Conservation (phyloP, 345 rosid genomes). For the Eucalyptus viminalis region DNA sequence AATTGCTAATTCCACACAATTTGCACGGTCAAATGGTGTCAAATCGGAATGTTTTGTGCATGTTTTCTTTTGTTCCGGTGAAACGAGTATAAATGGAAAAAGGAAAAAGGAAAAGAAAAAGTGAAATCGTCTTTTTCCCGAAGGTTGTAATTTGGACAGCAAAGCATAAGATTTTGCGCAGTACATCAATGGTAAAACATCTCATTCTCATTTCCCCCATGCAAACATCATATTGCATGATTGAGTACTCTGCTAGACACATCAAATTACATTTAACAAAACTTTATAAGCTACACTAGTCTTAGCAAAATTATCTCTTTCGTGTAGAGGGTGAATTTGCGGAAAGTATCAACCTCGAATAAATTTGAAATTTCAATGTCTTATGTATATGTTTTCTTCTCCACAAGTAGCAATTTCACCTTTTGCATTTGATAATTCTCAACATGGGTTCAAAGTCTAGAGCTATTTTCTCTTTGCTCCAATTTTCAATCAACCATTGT, state of each 20-base stretch:
- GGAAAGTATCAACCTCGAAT: not conserved
- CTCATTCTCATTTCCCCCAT: not conserved
- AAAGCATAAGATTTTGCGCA: not conserved
- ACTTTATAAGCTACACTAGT: not conserved
- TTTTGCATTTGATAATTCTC: not conserved
- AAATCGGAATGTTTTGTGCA: too few species aligned
- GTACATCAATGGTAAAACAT: not conserved
- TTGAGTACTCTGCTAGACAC: not conserved
- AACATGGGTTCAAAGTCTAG: not conserved
- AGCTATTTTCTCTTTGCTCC: not conserved
- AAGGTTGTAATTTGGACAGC: not conserved
- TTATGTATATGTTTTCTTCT: not conserved
- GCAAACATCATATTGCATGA: not conserved
- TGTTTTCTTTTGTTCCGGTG: not conserved
- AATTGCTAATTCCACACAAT: not conserved
- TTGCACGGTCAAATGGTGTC: not conserved
- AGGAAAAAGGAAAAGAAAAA: not conserved
- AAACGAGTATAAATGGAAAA: too few species aligned
- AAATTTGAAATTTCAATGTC: not conserved
- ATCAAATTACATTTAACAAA: not conserved
- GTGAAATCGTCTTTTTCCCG: not conserved
- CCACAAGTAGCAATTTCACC: not conserved
- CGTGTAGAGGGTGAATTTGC: not conserved
- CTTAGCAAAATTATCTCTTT: not conserved
- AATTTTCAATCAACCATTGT: not conserved